A percentile compares a stretch with the other conserved stretches of the same genome.
Conservation (phyloP, 495 filamentous ascomycete genomes). For the Penicillium verhagenii region DNA sequence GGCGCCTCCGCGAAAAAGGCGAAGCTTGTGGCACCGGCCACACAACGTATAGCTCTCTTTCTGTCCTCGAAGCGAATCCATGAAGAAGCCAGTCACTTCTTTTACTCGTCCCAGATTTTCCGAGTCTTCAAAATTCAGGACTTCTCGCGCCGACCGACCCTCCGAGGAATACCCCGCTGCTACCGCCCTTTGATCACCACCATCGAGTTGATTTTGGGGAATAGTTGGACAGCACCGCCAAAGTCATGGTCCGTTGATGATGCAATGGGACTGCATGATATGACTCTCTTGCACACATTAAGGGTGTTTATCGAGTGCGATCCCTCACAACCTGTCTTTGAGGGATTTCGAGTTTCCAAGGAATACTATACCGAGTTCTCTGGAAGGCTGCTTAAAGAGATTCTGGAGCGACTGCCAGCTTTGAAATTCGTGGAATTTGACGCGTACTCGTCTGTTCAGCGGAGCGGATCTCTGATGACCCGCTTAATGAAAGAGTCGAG, state of each 20-base stretch:
- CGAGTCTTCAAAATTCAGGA: constrained; percentile 74
- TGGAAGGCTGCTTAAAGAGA: constrained; percentile 52
- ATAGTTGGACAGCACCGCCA: constrained; percentile 76
- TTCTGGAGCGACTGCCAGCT: constrained; percentile 59
- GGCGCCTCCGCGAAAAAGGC: constrained; percentile 76
- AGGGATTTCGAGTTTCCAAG: constrained; percentile 64
- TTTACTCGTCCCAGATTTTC: constrained; percentile 74
- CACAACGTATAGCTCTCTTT: constrained; percentile 58
- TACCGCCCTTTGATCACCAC: constrained; percentile 66
- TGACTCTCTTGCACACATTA: constrained; percentile 57
- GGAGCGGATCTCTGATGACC: constrained; percentile 67
- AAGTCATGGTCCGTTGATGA: constrained; percentile 67
- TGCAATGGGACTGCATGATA: constrained; percentile 63
- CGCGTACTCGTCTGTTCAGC: constrained; percentile 67
- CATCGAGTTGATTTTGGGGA: constrained; percentile 75
- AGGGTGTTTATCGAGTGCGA: constrained; percentile 80
- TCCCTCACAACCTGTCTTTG: constrained; percentile 69
- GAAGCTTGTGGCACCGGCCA: constrained; percentile 48
- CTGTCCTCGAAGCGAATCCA: constrained; percentile 64
- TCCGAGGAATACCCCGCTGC: constrained; percentile 46
- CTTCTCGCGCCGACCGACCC: constrained; percentile 60
- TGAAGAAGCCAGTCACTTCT: constrained; percentile 67
- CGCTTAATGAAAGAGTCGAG: constrained; percentile 58
- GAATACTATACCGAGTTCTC: constrained; percentile 78
- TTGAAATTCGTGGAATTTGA: constrained; percentile 71